Conservation (phyloP, 176 grass and related monocot species). For the Triticum monococcum region DNA sequence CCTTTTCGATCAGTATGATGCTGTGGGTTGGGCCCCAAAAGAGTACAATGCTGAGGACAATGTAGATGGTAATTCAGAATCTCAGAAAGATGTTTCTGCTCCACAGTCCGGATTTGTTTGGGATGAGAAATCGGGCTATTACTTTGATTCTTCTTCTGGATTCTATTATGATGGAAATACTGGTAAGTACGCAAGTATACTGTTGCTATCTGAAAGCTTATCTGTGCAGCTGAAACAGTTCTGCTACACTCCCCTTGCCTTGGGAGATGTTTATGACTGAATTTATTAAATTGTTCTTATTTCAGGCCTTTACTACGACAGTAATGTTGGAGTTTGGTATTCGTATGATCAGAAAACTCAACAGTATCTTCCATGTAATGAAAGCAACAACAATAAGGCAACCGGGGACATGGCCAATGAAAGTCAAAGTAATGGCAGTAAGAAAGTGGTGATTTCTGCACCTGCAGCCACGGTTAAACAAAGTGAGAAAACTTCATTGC, state of each 20-base stretch:
- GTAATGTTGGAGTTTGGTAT: slow-evolving; percentile 86
- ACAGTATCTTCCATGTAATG: slow-evolving; percentile 76
- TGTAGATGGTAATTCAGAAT: slow-evolving; percentile 42
- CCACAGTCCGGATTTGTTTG: slow-evolving; percentile 91
- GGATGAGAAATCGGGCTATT: slow-evolving; percentile 99
- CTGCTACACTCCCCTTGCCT: not conserved
- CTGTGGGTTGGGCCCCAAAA: slow-evolving; percentile 90
- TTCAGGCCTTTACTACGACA: slow-evolving; percentile 94
- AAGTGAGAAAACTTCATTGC: slow-evolving; percentile 73
- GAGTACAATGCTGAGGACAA: slow-evolving; percentile 92
- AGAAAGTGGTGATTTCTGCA: slow-evolving; percentile 90
- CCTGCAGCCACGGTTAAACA: slow-evolving; percentile 79
- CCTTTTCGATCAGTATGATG: slow-evolving; percentile 71
- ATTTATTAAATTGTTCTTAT: slow-evolving; percentile 35
- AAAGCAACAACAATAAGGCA: slow-evolving; percentile 61
- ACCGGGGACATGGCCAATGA: slow-evolving; percentile 43
- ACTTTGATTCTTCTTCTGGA: slow-evolving; percentile 95
- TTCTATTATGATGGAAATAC: slow-evolving; percentile 99
- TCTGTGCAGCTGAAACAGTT: not conserved
- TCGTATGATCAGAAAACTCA: slow-evolving; percentile 81
- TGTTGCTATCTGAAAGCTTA: not conserved
- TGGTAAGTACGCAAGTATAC: slow-evolving; percentile 43
- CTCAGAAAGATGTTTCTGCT: slow-evolving; percentile 47
- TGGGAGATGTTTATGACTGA: not conserved
- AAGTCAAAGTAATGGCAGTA: slow-evolving; percentile 51